phyloP scores from a whole-genome alignment of 2,329 filamentous ascomycete genomes.

The Neoscytalidium dimidiatum region DNA sequence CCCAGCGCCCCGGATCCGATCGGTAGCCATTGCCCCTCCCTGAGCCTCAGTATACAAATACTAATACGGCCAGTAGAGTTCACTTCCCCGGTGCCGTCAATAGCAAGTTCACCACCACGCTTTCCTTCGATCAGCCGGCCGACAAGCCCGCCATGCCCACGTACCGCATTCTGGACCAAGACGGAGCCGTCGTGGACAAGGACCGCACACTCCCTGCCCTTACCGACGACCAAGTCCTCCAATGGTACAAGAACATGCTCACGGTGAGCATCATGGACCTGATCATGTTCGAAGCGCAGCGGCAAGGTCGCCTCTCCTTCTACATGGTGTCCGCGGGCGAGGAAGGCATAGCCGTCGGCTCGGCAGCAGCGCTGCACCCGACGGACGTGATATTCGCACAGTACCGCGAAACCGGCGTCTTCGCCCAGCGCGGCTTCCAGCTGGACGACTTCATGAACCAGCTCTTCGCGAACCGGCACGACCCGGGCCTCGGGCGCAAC shows the following conservation, averaged over 20 bases:
- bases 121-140: slow-evolving; percentile 75
- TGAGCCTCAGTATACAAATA: not conserved
- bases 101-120: slow-evolving; percentile 81
- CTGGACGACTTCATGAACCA: slow-evolving; percentile 93
- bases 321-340: slow-evolving; percentile 96
- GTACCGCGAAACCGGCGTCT: slow-evolving; percentile 91
- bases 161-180: slow-evolving; percentile 87
- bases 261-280: slow-evolving; percentile 86
- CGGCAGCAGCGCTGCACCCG: slow-evolving; percentile 78
- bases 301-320: slow-evolving; percentile 91
- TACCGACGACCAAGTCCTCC: slow-evolving; percentile 60
- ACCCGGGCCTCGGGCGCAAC: slow-evolving; percentile 79
- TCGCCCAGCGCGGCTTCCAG: slow-evolving; percentile 84
- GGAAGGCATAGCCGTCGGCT: slow-evolving; percentile 90
- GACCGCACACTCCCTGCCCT: slow-evolving; percentile 67
- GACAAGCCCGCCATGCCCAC: slow-evolving; percentile 79
- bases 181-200: slow-evolving; percentile 79
- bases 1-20: slow-evolving; percentile 61
- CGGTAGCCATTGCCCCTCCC: slow-evolving; percentile 45
- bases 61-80: slow-evolving; percentile 43
- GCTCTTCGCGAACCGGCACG: slow-evolving; percentile 83
- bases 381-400: slow-evolving; percentile 91
- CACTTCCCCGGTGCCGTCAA: slow-evolving; percentile 93
- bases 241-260: slow-evolving; percentile 66
- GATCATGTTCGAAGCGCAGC: slow-evolving; percentile 97